phyloP scores from a whole-genome alignment of 352 stramenopile species.

The Pythium dissimile region DNA sequence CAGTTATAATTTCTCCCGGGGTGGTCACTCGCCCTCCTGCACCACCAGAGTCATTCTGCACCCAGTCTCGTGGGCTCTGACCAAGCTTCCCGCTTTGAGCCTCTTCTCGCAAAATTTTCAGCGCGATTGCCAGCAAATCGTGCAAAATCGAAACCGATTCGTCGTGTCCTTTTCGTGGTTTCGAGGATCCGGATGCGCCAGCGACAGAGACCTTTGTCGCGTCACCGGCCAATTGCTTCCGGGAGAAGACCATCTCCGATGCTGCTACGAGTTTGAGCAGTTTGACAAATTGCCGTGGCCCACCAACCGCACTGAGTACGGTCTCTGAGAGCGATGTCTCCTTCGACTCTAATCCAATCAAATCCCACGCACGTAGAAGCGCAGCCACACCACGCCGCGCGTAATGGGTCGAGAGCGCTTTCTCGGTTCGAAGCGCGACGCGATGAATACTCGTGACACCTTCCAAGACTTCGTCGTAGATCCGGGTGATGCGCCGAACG shows the following conservation, averaged over 20 bases:
- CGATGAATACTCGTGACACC: conserved; percentile 71
- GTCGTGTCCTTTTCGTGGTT: not conserved
- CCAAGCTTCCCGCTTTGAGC: conserved; percentile 28
- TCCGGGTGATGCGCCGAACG: conserved; percentile 69
- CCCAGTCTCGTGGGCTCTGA: conserved; percentile 15
- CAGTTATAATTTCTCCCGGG: no score
- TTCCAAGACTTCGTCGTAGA: conserved; percentile 76
- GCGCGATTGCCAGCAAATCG: conserved; percentile 44
- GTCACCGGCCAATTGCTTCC: conserved; percentile 8
- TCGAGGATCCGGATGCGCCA: not conserved
- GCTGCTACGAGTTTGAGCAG: conserved; percentile 80
- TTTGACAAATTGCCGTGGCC: conserved; percentile 71
- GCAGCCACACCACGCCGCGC: conserved; percentile 52
- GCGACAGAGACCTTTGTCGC: not conserved
- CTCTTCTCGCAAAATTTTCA: conserved; percentile 63
- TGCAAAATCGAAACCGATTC: conserved; percentile 44
- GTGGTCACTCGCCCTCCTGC: no score
- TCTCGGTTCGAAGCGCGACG: conserved; percentile 72
- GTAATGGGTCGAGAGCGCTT: conserved; percentile 81
- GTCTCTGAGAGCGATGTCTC: conserved; percentile 13
- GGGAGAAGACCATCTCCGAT: conserved; percentile 66
- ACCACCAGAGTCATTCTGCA: not conserved
- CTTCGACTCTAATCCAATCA: not conserved
- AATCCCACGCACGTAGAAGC: conserved; percentile 27
- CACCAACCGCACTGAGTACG: conserved; percentile 54